Evolutionary conservation across 2,329 filamentous ascomycete species (phyloP).

Genomic region (Xylariales sp.): DNA sequence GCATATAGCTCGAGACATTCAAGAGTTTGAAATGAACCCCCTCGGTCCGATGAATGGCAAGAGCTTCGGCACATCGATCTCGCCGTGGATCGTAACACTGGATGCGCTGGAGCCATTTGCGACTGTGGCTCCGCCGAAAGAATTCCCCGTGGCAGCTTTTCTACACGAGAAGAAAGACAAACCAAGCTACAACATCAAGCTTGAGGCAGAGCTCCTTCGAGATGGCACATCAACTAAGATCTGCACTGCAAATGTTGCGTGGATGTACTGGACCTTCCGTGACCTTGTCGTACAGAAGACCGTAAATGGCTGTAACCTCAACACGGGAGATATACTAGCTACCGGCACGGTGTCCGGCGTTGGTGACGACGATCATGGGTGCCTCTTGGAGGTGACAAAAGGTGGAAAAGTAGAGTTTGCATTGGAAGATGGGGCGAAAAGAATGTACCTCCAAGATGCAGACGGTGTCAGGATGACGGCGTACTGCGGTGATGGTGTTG

Average conservation of each 20-base stretch:
- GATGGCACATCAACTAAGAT: conserved; percentile 19
- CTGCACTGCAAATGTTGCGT: conserved; percentile 25
- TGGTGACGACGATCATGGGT: conserved; percentile 30
- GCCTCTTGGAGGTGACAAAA: conserved; percentile 35
- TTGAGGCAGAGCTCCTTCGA: conserved; percentile 13
- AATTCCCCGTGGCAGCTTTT: conserved; percentile 23
- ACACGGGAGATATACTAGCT: conserved; percentile 35
- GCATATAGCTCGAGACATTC: conserved; percentile 51
- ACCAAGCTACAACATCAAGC: conserved; percentile 29
- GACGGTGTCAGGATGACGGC: conserved; percentile 33
- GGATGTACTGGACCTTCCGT: conserved; percentile 34
- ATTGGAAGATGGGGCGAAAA: conserved; percentile 25
- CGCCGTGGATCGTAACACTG: conserved; percentile 57
- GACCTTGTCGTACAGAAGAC: conserved; percentile 33
- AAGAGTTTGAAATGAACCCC: conserved; percentile 55
- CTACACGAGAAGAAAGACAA: conserved; percentile 29
- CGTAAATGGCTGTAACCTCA: conserved; percentile 30
- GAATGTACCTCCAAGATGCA: conserved; percentile 34
- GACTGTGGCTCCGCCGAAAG: conserved; percentile 27
- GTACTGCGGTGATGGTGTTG: conserved; percentile 37
- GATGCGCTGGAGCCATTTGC: conserved; percentile 59
- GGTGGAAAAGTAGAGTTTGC: conserved; percentile 28
- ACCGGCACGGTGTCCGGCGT: conserved; percentile 37
- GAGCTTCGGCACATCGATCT: conserved; percentile 54
- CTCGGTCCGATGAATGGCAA: conserved; percentile 59